Percentiles rank a stretch among this genome's conserved stretches.
Evolutionary conservation across 176 grass and related monocot species (phyloP).

Genomic region (Otatea glauca): DNA sequence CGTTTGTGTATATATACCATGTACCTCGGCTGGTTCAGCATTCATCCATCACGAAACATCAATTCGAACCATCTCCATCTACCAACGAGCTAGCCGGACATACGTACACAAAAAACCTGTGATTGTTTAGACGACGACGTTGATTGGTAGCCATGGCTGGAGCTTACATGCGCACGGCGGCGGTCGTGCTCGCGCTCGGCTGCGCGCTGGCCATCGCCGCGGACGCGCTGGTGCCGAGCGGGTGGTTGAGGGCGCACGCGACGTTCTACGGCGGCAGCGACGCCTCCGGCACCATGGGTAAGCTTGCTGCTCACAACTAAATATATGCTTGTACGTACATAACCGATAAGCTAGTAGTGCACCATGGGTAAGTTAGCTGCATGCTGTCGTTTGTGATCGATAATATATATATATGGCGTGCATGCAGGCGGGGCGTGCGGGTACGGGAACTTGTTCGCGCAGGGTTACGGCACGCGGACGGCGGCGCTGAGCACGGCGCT

Average conservation of each 20-base stretch:
- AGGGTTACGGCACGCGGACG: constrained; percentile 60
- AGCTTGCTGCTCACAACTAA: background rate
- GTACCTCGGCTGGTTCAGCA: background rate
- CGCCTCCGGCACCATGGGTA: constrained; percentile 74
- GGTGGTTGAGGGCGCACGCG: constrained; percentile 47
- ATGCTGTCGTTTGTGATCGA: no score
- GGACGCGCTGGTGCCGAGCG: constrained; percentile 7
- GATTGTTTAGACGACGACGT: background rate
- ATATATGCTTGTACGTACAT: no score
- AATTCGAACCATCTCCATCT: background rate
- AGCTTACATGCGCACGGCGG: background rate
- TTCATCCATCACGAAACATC: background rate
- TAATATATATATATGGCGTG: background rate
- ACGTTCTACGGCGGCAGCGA: constrained; percentile 69
- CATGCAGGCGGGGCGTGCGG: constrained; percentile 63
- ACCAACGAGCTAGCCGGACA: background rate
- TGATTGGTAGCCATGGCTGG: constrained; percentile 17
- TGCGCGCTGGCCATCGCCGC: background rate
- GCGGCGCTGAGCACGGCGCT: constrained; percentile 80
- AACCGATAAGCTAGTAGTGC: no score
- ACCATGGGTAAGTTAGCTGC: no score
- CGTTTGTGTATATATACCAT: background rate
- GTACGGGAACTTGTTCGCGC: constrained; percentile 62
- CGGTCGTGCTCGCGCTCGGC: background rate
- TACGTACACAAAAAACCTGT: background rate